Conservation (phyloP, 371 early-diverging fungal species). For the Syncephalastrum contaminatum region DNA sequence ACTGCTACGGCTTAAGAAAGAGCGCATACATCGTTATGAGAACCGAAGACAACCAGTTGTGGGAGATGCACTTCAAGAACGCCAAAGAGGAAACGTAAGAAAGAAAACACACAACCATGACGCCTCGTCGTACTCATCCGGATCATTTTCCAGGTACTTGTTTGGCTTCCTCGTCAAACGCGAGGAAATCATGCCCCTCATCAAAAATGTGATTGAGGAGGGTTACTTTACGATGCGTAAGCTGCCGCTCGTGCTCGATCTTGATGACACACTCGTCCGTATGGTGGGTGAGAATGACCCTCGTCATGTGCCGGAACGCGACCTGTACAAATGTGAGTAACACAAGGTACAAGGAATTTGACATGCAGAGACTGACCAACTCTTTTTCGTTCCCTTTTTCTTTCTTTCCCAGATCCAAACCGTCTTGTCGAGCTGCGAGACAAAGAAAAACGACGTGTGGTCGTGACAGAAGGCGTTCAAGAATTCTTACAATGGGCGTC, state of each 20-base stretch:
- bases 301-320: constrained; percentile 66
- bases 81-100: constrained; percentile 61
- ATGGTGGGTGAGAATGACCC: constrained; percentile 66
- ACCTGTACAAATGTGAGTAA: constrained; percentile 40
- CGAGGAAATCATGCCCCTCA: constrained; percentile 51
- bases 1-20: constrained; percentile 49
- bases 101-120: background rate
- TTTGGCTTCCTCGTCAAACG: constrained; percentile 72
- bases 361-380: background rate
- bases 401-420: constrained; percentile 47
- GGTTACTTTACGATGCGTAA: constrained; percentile 41
- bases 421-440: constrained; percentile 65
- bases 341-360: background rate
- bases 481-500: constrained; percentile 80
- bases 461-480: constrained; percentile 68
- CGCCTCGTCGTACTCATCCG: background rate
- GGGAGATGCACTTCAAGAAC: constrained; percentile 76
- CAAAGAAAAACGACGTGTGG: constrained; percentile 55
- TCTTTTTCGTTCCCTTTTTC: background rate
- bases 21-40: constrained; percentile 55
- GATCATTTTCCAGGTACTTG: constrained; percentile 27
- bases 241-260: constrained; percentile 75
- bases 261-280: constrained; percentile 80
- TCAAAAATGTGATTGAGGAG: constrained; percentile 49
- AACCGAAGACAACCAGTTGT: constrained; percentile 50